Percentiles rank a stretch among this genome's conserved stretches.
Conservation (phyloP, 2,329 filamentous ascomycete genomes). For the Pseudogymnoascus verrucosus region DNA sequence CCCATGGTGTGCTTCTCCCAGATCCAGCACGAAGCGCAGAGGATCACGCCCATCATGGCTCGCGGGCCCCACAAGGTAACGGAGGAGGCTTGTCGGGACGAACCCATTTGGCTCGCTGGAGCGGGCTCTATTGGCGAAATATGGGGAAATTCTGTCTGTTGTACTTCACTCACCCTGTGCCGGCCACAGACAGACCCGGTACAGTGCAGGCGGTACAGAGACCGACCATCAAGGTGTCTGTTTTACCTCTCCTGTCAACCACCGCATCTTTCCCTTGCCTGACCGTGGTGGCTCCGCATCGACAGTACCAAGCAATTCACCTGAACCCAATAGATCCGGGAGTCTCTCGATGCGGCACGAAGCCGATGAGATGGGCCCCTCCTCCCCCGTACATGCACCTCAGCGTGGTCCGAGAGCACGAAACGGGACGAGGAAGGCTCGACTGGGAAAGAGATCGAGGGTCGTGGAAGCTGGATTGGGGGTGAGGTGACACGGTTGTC, state of each 20-base stretch:
- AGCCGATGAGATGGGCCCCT: background rate
- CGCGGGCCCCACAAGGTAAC: background rate
- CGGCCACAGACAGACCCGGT: background rate
- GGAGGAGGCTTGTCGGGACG: background rate
- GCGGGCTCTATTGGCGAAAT: background rate
- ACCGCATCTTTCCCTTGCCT: background rate
- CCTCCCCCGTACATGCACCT: background rate
- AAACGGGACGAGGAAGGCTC: background rate
- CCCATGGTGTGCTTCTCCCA: background rate
- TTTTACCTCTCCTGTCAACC: background rate
- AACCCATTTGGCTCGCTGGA: background rate
- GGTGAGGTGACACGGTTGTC: background rate
- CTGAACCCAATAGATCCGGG: background rate
- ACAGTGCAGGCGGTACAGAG: background rate
- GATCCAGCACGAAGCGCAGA: background rate
- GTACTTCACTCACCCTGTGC: too few species aligned
- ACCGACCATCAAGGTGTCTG: background rate
- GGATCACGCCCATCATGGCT: background rate
- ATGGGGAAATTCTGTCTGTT: background rate
- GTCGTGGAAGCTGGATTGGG: background rate
- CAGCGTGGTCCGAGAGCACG: background rate
- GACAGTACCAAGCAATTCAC: background rate
- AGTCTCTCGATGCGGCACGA: background rate
- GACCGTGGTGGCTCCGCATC: background rate
- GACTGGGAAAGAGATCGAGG: background rate